These are phyloP conservation scores for Plectosphaerella sp. DNA, from an alignment of 2,329 filamentous ascomycete species.

Conservation along the genomic window DNA sequence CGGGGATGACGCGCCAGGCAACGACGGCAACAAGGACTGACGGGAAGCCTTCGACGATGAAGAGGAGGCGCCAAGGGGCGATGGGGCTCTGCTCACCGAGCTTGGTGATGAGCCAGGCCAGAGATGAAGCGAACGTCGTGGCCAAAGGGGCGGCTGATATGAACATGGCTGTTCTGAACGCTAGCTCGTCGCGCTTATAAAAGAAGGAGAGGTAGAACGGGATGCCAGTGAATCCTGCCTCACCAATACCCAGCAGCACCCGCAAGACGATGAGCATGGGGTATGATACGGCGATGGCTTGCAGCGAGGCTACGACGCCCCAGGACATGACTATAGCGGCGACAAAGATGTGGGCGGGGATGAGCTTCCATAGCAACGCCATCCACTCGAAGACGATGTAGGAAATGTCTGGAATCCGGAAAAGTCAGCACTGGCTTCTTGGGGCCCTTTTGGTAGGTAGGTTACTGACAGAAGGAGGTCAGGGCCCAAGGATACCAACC, in stretches of 20 bases:
- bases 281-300: slow-evolving; percentile 62
- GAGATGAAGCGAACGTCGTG: slow-evolving; percentile 73
- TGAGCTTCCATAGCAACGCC: slow-evolving; percentile 55
- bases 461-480: slow-evolving; percentile 43
- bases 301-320: slow-evolving; percentile 74
- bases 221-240: slow-evolving; percentile 62
- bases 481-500: slow-evolving; percentile 58
- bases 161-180: slow-evolving; percentile 80
- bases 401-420: slow-evolving; percentile 34
- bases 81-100: slow-evolving; percentile 62
- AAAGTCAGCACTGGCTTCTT: too few relatives aligned
- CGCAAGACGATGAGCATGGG: slow-evolving; percentile 51
- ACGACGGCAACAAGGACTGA: slow-evolving; percentile 70
- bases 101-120: slow-evolving; percentile 75
- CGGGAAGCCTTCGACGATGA: slow-evolving; percentile 81
- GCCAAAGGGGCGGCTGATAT: slow-evolving; percentile 78
- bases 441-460: too few relatives aligned
- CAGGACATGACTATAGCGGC: slow-evolving; percentile 66
- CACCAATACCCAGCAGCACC: slow-evolving; percentile 55
- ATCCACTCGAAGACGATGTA: slow-evolving; percentile 65
- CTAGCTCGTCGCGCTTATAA: slow-evolving; percentile 66
- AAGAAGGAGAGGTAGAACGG: slow-evolving; percentile 63
- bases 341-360: slow-evolving; percentile 58
- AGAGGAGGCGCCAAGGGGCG: slow-evolving; percentile 80
- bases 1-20: slow-evolving; percentile 73